phyloP scores from a whole-genome alignment of 1,284 basidiomycete species.

The Trametes polyzona region DNA sequence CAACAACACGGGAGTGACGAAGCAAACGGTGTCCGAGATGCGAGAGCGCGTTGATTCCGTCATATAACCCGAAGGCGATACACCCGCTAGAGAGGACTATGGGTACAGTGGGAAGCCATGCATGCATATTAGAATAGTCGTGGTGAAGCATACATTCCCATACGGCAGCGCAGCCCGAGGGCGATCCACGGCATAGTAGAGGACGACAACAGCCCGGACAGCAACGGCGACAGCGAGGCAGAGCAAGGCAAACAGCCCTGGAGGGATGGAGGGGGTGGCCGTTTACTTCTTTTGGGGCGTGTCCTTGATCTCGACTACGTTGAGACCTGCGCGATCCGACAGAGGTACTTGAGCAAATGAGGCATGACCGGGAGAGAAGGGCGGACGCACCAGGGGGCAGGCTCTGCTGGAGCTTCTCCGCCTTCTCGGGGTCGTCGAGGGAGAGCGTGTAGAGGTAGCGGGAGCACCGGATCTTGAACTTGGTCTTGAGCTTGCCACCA shows the following conservation, averaged over 20 bases:
- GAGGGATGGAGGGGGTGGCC: not conserved
- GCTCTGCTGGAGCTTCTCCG: slow-evolving; percentile 96
- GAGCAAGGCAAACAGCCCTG: slow-evolving; percentile 6
- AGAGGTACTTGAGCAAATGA: not conserved
- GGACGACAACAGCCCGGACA: not conserved
- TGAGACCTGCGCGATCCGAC: slow-evolving; percentile 52
- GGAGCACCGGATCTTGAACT: slow-evolving; percentile 99
- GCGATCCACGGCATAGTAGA: slow-evolving; percentile 3
- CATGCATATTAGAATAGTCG: slow-evolving; percentile 25
- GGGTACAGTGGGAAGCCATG: slow-evolving; percentile 22
- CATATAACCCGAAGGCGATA: slow-evolving; percentile 14
- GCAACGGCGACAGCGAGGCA: slow-evolving; percentile 10
- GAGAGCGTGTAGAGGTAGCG: slow-evolving; percentile 98
- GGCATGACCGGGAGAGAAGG: not conserved
- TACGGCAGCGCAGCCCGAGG: slow-evolving; percentile 14
- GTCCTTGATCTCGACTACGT: slow-evolving; percentile 66
- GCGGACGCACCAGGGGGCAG: slow-evolving; percentile 86
- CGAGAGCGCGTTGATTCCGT: slow-evolving; percentile 6
- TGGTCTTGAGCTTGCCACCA: slow-evolving; percentile 84
- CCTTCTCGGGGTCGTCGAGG: slow-evolving; percentile 96
- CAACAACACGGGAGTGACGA: not conserved
- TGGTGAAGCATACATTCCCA: slow-evolving; percentile 28
- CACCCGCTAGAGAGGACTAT: slow-evolving; percentile 14
- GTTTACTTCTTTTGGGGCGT: slow-evolving; percentile 72
- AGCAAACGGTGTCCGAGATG: not conserved